Percentiles rank a stretch among this genome's conserved stretches.
phyloP scores from a whole-genome alignment of 2,329 filamentous ascomycete genomes.

The Microcyclosporella mali region DNA sequence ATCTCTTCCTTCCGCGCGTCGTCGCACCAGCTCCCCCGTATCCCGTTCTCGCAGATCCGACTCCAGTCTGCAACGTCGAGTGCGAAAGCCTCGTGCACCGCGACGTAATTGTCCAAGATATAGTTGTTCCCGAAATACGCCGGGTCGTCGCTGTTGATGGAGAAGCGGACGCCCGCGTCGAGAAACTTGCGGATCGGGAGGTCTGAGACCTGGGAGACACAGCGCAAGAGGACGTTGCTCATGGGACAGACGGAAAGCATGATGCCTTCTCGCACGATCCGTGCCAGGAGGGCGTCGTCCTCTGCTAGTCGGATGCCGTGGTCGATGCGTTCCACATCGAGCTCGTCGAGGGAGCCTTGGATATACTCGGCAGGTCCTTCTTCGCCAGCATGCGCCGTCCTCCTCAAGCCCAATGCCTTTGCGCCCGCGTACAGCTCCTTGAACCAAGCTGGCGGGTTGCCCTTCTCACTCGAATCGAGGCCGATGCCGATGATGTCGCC shows the following conservation, averaged over 20 bases:
- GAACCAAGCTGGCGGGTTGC: slow-evolving; percentile 50
- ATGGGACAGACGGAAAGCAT: slow-evolving; percentile 67
- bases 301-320: slow-evolving; percentile 64
- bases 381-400: slow-evolving; percentile 72
- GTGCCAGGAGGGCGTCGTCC: slow-evolving; percentile 52
- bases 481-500: slow-evolving; percentile 57
- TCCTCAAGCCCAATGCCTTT: slow-evolving; percentile 46
- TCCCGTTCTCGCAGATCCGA: slow-evolving; percentile 54
- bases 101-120: slow-evolving; percentile 68
- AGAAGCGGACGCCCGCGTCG: slow-evolving; percentile 59
- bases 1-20: slow-evolving; percentile 57
- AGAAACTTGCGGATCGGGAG: slow-evolving; percentile 59
- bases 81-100: slow-evolving; percentile 64
- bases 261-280: slow-evolving; percentile 52
- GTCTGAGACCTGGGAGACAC: slow-evolving; percentile 47
- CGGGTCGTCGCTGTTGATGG: slow-evolving; percentile 68
- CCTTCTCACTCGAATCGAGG: slow-evolving; percentile 55
- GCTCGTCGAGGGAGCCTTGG: slow-evolving; percentile 53
- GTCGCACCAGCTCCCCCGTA: slow-evolving; percentile 65
- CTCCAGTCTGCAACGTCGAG: slow-evolving; percentile 62
- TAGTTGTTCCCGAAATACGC: slow-evolving; percentile 68
- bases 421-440: slow-evolving; percentile 55
- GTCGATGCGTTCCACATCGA: slow-evolving; percentile 63
- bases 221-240: slow-evolving; percentile 62
- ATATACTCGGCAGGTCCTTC: slow-evolving; percentile 66